Evolutionary conservation across 2,329 filamentous ascomycete genomes (phyloP).

Genomic region (Colletotrichum noveboracense): DNA sequence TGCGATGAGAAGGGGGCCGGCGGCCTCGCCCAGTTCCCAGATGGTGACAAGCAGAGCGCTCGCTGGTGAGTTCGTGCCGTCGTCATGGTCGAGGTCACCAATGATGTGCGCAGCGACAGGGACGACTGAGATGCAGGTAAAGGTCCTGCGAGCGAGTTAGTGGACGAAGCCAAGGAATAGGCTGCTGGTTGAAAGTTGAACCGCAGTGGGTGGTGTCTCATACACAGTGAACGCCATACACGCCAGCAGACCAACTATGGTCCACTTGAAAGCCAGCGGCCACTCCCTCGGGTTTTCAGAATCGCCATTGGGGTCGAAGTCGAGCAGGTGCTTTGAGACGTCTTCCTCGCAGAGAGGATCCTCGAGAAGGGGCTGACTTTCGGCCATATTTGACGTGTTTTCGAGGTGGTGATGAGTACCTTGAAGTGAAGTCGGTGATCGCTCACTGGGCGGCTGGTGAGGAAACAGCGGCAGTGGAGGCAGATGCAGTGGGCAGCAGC

Average conservation of each 20-base stretch:
- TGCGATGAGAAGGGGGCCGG: conserved; percentile 65
- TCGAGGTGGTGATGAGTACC: background rate
- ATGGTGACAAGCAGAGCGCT: conserved; percentile 71
- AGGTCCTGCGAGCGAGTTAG: conserved; percentile 44
- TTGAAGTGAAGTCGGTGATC: background rate
- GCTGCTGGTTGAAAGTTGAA: background rate
- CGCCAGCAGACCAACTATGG: conserved; percentile 56
- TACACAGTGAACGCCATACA: conserved; percentile 64
- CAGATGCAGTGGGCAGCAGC: background rate
- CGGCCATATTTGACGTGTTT: background rate
- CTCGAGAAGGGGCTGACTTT: conserved; percentile 13
- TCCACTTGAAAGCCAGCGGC: conserved; percentile 57
- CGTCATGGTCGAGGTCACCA: conserved; percentile 45
- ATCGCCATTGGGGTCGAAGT: conserved; percentile 25
- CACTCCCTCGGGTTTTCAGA: conserved; percentile 56
- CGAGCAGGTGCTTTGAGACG: conserved; percentile 13
- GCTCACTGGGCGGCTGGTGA: background rate
- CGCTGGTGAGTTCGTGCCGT: conserved; percentile 45
- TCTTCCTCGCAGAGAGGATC: conserved; percentile 16
- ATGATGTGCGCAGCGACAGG: conserved; percentile 59
- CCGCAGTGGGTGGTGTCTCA: conserved; percentile 18
- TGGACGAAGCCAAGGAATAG: background rate
- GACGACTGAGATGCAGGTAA: conserved; percentile 62
- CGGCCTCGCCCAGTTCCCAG: conserved; percentile 71
- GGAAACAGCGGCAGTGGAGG: background rate